Conservation (phyloP, 805 yeast species). For the Pichia pseudocactophila region DNA sequence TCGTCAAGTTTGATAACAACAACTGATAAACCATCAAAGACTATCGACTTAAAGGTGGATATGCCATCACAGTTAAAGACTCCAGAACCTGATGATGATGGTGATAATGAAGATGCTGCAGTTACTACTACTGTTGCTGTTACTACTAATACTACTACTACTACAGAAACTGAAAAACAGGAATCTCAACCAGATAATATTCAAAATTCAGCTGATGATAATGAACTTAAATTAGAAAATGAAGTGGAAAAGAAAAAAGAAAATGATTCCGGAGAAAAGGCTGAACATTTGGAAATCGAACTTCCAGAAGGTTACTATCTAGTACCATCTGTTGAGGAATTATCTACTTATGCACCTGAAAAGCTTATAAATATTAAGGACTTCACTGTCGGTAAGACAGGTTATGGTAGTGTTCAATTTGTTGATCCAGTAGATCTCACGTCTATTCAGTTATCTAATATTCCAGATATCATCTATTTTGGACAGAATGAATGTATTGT, state of each 20-base stretch:
- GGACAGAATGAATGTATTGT: slow-evolving; percentile 51
- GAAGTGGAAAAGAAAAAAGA: neutral
- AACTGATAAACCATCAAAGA: slow-evolving; percentile 14
- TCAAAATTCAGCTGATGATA: neutral
- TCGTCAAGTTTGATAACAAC: slow-evolving; percentile 15
- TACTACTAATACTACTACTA: neutral
- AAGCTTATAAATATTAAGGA: slow-evolving; percentile 56
- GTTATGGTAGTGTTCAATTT: slow-evolving; percentile 72
- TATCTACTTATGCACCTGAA: slow-evolving; percentile 48
- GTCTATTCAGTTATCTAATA: slow-evolving; percentile 49
- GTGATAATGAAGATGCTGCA: neutral
- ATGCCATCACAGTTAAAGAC: slow-evolving; percentile 6
- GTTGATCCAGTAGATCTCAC: slow-evolving; percentile 78
- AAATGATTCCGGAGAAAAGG: neutral
- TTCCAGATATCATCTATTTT: slow-evolving; percentile 59
- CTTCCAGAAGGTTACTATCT: slow-evolving; percentile 73
- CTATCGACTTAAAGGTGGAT: slow-evolving; percentile 26
- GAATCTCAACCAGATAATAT: neutral
- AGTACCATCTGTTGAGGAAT: slow-evolving; percentile 61
- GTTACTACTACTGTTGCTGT: neutral
- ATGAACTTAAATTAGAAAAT: neutral
- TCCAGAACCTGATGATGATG: neutral
- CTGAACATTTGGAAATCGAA: slow-evolving; percentile 1
- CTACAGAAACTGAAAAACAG: no score
- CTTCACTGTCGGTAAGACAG: slow-evolving; percentile 70